Conservation (phyloP, 306 rosid species). For the Crotalaria pallida region DNA sequence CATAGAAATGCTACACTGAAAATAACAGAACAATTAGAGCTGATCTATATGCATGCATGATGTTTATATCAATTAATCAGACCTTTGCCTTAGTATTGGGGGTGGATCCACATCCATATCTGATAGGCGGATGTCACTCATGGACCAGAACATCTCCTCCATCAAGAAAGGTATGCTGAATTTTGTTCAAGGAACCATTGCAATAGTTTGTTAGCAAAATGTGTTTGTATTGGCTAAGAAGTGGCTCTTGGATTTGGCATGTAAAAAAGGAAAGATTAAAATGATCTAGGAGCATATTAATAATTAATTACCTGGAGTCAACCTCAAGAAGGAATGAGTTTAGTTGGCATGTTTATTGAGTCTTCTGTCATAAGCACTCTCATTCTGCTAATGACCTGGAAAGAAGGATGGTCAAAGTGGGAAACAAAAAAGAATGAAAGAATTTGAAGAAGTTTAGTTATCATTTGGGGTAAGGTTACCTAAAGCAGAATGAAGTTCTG, state of each 20-base stretch:
- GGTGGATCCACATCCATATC: constrained; percentile 37
- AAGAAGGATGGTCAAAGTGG: background rate
- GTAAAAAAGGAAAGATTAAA: background rate
- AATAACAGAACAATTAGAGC: constrained; percentile 18
- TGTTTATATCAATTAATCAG: background rate
- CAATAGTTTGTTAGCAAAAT: constrained; percentile 11
- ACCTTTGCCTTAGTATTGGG: too few relatives aligned
- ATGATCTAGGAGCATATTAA: constrained; percentile 2
- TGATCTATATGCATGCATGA: background rate
- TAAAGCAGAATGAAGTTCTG: constrained; percentile 5
- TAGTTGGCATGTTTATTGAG: constrained; percentile 64
- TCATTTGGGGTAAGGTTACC: background rate
- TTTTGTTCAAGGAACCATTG: constrained; percentile 16
- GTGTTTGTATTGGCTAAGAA: background rate
- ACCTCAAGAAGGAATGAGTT: constrained; percentile 79
- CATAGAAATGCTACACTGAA: constrained; percentile 99
- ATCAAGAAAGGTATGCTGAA: constrained; percentile 80
- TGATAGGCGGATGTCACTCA: constrained; percentile 52
- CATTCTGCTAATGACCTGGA: constrained; percentile 67
- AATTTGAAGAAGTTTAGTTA: background rate
- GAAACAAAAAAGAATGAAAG: background rate
- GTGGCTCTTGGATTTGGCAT: background rate
- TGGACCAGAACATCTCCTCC: constrained; percentile 77
- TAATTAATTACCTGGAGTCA: constrained; percentile 61
- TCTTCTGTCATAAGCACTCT: constrained; percentile 79